Base-by-base conservation (phyloP, 139 green algal genomes). In the Dunaliella sp. region DNA sequence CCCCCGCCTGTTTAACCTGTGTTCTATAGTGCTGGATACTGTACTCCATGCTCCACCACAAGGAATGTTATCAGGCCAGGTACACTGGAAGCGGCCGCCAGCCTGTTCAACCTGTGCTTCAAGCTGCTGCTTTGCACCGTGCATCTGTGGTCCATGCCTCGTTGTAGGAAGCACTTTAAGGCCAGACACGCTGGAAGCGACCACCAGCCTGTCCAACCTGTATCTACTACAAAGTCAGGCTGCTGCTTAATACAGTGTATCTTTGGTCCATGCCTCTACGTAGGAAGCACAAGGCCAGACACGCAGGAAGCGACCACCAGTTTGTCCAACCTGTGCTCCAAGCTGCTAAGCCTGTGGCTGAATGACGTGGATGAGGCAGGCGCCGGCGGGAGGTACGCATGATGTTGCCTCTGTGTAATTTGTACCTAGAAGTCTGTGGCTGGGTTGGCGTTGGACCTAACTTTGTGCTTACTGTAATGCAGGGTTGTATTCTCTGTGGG, bases 291-390 rank as follows among this genome's bases (percentile, higher is more conserved):
- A 16, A 65, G 48, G 48, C 48, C 48, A 65, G 48, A 7, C 48
- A 65, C 48, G 7, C 48, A 26, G 31, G 74, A 79, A 30, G 74
- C 74, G 24, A 16, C n/a, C 33, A 21, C 77, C n/a, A 38, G n/a
- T 1, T 36, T 83, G 79, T 59, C 36, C 36, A 28, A 36, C 30
- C 36, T 83, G 36, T 83, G 48, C 79, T 12, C 25, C 24, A 36
- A 36, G 16, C 79, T 83, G 79, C 79, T 83, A 36, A 65, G 48
- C 48, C 7, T 65, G 7, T 65, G 48, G 79, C 36, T 83, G 79
- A 36, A 73, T 7, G 79, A 83, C 24, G 32, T 38, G 31, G 77
- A 82, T 26, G 77, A 38, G 77, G 25, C 16, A 31, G 79, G 79
- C 12, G 79, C 35, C 22, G 48, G 7, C 7, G 48, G 48, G 16